These are phyloP conservation scores for Cyclotella kingstonii DNA, from an alignment of 108 stramenopile species.

Conservation along the genomic window DNA sequence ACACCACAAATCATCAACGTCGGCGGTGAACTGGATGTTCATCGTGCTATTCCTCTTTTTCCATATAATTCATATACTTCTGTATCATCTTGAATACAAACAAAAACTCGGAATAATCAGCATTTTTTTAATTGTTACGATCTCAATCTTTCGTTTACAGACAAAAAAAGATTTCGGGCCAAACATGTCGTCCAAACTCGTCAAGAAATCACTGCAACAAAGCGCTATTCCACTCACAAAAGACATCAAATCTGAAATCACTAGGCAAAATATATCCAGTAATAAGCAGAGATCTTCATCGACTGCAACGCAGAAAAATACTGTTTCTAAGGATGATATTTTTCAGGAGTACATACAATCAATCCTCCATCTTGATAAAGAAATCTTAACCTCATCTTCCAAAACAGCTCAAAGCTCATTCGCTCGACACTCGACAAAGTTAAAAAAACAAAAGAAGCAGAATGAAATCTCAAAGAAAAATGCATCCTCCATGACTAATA, in stretches of 20 bases:
- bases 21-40: too few relatives aligned
- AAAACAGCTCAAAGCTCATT: constrained; percentile 14
- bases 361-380: constrained; percentile 17
- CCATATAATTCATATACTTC: too few relatives aligned
- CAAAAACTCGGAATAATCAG: too few relatives aligned
- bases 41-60: too few relatives aligned
- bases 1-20: too few relatives aligned
- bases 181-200: constrained; percentile 40
- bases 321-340: constrained; percentile 9
- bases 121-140: too few relatives aligned
- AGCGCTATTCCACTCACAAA: neutral
- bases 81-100: too few relatives aligned
- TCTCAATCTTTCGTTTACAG: neutral
- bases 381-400: constrained; percentile 14
- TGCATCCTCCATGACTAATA: constrained; percentile 8
- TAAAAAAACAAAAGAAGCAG: constrained; percentile 1
- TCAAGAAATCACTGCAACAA: constrained; percentile 34
- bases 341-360: constrained; percentile 21
- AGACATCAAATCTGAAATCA: neutral
- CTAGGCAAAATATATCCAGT: neutral
- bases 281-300: neutral
- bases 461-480: neutral
- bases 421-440: constrained; percentile 4
- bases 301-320: neutral
- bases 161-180: constrained; percentile 3